Evolutionary conservation across 345 rosid species (phyloP).

Genomic region (Salix purpurea): DNA sequence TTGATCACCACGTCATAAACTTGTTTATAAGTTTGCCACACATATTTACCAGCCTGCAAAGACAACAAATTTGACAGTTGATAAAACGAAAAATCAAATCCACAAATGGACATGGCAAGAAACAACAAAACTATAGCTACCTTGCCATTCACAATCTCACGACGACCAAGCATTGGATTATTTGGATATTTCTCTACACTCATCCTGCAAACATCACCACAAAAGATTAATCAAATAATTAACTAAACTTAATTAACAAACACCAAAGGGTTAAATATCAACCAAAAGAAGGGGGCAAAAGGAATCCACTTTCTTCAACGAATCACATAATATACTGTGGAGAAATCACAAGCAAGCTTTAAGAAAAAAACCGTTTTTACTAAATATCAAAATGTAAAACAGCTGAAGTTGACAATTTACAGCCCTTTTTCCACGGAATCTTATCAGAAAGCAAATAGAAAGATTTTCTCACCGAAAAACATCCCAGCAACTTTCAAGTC

Average conservation of each 20-base stretch:
- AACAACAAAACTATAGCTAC: conserved; percentile 26
- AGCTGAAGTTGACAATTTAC: neutral
- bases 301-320: neutral
- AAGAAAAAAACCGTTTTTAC: neutral
- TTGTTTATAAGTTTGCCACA: conserved; percentile 82
- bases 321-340: neutral
- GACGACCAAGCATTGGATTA: conserved; percentile 79
- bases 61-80: conserved; percentile 1
- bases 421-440: neutral
- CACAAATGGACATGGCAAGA: neutral
- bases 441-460: conserved; percentile 7
- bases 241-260: neutral
- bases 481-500: conserved; percentile 90
- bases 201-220: conserved; percentile 40
- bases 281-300: neutral
- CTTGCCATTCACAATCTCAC: conserved; percentile 73
- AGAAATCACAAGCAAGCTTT: neutral
- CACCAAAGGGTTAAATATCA: neutral
- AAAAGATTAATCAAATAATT: neutral
- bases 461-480: conserved; percentile 62
- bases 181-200: conserved; percentile 73
- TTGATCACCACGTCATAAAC: conserved; percentile 73
- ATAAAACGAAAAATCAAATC: neutral
- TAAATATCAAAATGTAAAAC: neutral
- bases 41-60: conserved; percentile 73